A percentile compares a stretch with the other conserved stretches of the same genome.
phyloP scores from a whole-genome alignment of 148 eudicot genomes.

The Camellia granthamiana region DNA sequence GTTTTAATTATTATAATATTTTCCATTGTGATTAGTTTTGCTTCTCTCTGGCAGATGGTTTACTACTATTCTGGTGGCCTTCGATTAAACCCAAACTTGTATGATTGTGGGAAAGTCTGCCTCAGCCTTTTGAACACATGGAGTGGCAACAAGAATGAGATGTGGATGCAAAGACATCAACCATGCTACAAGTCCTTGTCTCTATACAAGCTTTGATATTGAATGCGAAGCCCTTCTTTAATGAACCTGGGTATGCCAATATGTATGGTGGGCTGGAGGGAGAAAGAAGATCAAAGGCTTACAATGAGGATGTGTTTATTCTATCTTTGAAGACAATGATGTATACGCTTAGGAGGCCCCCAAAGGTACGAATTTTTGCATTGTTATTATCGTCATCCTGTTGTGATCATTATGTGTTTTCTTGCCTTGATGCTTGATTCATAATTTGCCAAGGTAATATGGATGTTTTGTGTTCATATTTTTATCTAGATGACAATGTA shows the following conservation, averaged over 20 bases:
- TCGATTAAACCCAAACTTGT: constrained; percentile 79
- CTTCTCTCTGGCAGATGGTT: constrained; percentile 51
- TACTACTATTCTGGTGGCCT: constrained; percentile 79
- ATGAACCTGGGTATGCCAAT: constrained; percentile 74
- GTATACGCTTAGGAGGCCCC: constrained; percentile 63
- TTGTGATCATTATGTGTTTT: not conserved
- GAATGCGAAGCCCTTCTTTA: constrained; percentile 73
- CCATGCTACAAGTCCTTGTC: constrained; percentile 87
- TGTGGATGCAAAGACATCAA: constrained; percentile 73
- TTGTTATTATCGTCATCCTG: not conserved
- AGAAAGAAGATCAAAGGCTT: constrained; percentile 38
- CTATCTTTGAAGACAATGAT: constrained; percentile 68
- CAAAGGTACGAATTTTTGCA: constrained; percentile 46
- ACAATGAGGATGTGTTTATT: constrained; percentile 60
- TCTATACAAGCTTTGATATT: constrained; percentile 84
- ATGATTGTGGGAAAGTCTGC: constrained; percentile 86
- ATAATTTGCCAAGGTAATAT: not conserved
- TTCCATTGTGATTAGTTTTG: not conserved
- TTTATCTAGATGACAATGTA: not conserved
- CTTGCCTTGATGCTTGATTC: not conserved
- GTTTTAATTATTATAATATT: not conserved
- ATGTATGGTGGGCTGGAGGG: constrained; percentile 31
- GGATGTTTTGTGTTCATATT: not conserved
- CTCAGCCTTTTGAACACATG: constrained; percentile 88
- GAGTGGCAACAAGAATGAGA: constrained; percentile 58